phyloP scores from a whole-genome alignment of 2,329 filamentous ascomycete species.

The Cladosporium sphaerospermum region DNA sequence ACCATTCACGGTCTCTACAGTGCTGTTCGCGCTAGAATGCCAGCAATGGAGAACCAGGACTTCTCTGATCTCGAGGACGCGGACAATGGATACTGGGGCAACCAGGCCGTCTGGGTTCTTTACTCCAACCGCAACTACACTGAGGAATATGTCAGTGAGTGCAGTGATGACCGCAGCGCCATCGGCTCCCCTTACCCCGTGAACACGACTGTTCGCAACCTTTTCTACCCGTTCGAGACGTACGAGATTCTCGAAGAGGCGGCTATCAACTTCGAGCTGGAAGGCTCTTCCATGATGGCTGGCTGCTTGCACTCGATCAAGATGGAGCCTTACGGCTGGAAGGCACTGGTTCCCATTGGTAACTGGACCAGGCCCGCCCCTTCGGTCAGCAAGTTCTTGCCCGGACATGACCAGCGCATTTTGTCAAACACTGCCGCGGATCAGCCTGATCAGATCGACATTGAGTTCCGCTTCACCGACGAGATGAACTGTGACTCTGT shows the following conservation, averaged over 20 bases:
- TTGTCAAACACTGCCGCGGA: slow-evolving; percentile 37
- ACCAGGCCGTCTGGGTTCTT: slow-evolving; percentile 48
- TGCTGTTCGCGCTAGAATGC: slow-evolving; percentile 38
- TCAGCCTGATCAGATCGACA: slow-evolving; percentile 29
- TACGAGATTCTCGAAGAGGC: slow-evolving; percentile 44
- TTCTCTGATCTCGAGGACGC: slow-evolving; percentile 45
- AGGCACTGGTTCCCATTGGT: slow-evolving; percentile 51
- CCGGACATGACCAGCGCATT: slow-evolving; percentile 56
- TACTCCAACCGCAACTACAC: slow-evolving; percentile 46
- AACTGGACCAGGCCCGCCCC: slow-evolving; percentile 48
- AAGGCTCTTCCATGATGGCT: slow-evolving; percentile 42
- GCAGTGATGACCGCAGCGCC: slow-evolving; percentile 42
- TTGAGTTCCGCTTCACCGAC: slow-evolving; percentile 54
- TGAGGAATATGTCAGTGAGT: slow-evolving; percentile 53
- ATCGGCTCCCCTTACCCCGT: slow-evolving; percentile 52
- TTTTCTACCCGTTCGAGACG: slow-evolving; percentile 58
- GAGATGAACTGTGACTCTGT: slow-evolving; percentile 57
- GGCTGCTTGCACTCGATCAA: slow-evolving; percentile 52
- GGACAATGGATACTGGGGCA: slow-evolving; percentile 30
- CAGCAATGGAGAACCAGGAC: slow-evolving; percentile 34
- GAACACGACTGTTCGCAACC: slow-evolving; percentile 53
- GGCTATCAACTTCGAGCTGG: slow-evolving; percentile 35
- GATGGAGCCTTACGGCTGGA: slow-evolving; percentile 52
- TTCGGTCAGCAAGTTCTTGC: slow-evolving; percentile 54
- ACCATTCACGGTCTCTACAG: slow-evolving; percentile 59